A percentile compares a stretch with the other conserved stretches of the same genome.
These are phyloP conservation scores for Apiotrichum gracile DNA, from an alignment of 1,284 basidiomycete species.

Conservation along the genomic window DNA sequence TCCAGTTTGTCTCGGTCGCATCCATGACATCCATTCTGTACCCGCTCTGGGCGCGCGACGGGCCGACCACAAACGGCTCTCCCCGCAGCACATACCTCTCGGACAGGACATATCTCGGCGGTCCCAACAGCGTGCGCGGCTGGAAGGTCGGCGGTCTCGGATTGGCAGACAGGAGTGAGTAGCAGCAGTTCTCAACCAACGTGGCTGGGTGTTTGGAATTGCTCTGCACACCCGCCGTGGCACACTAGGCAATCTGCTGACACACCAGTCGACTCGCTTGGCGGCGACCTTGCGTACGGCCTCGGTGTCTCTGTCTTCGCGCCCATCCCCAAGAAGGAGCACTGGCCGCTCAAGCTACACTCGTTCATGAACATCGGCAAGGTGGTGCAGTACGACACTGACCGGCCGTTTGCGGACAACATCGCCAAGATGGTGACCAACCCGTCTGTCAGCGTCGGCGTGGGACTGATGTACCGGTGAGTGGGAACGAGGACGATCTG, in stretches of 20 bases:
- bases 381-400: slow-evolving; percentile 59
- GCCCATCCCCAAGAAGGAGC: slow-evolving; percentile 66
- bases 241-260: no score
- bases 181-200: neutral
- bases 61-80: slow-evolving; percentile 2
- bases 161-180: slow-evolving; percentile 67
- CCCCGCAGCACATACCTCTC: slow-evolving; percentile 52
- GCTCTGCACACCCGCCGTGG: no score
- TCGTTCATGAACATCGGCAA: slow-evolving; percentile 79
- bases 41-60: slow-evolving; percentile 29
- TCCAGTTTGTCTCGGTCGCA: slow-evolving; percentile 42
- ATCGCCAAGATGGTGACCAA: slow-evolving; percentile 44
- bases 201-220: no score
- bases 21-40: slow-evolving; percentile 41
- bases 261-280: slow-evolving; percentile 61
- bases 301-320: slow-evolving; percentile 73
- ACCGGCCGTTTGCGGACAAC: slow-evolving; percentile 44
- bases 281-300: slow-evolving; percentile 84
- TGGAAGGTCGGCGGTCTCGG: slow-evolving; percentile 84
- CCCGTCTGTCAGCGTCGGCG: slow-evolving; percentile 62
- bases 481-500: neutral
- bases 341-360: slow-evolving; percentile 88
- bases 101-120: slow-evolving; percentile 90
- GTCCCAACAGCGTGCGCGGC: slow-evolving; percentile 79
- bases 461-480: slow-evolving; percentile 79